Evolutionary conservation across 257 asterid species (phyloP), one percentile per base, ranked within the genome.

Genomic region (Solanum appendiculatum): DNA sequence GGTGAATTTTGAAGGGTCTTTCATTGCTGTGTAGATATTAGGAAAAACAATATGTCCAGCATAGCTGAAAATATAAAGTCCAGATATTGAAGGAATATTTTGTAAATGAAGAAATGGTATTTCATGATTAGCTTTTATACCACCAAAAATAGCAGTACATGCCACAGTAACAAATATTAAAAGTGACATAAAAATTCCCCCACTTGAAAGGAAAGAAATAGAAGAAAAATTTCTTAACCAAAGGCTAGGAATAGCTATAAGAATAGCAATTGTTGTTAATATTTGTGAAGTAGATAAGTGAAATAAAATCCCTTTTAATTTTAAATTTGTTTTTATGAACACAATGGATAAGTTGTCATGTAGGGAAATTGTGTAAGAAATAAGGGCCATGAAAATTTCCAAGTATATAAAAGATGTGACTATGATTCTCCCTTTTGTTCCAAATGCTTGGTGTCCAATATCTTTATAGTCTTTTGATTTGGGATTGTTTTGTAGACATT

Each of bases 311-410:
- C 93, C 92, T 70, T 82, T 66, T 12, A 87, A n/a, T 36, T 70
- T 85, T 9, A 92, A 33, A 6, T 86, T 75, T 56, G 90, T 85
- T 60, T 91, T 93, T 23, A 63, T 7, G 64, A 94, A 94, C 13
- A 92, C 93, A 66, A 54, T 86, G 73, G 94, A 87, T 37, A 95
- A 81, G 90, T 93, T 95, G 93, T 94, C 96, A 44, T 95, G 98
- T 5, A 95, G 94, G 27, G 98, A 95, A 54, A 95, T 95, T 27
- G 98, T 94, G 89, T 95, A 95, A 72, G 98, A 94, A 29, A 94
- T 93, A n/a, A 95, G 95, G 87, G 94, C 91, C 98, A 95, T 95
- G 93, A 95, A 95, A 8, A 95, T 94, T 89, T 94, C 98, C 74
- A 92, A 16, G 91, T 90, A 91, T 33, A 92, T 90, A 89, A 94